These are phyloP conservation scores for Chlorella sp. DNA, from an alignment of 139 green algal genomes.

Conservation along the genomic window DNA sequence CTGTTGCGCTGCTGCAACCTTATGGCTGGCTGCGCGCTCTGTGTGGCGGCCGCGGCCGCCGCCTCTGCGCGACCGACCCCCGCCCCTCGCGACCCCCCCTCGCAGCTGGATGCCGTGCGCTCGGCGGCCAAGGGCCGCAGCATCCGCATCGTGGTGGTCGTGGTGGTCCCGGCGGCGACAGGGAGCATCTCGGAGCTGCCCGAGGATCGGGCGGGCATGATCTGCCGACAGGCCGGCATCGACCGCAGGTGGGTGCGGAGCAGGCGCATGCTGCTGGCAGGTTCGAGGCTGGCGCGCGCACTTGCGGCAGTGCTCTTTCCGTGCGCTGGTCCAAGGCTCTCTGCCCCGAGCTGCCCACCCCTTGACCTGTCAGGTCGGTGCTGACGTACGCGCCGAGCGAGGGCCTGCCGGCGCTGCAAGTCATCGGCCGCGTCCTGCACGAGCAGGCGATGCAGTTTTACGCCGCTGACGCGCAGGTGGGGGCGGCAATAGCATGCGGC, in stretches of 20 bases:
- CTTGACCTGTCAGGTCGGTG: conserved; percentile 35
- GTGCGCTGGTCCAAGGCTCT: neutral
- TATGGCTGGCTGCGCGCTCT: too few species aligned
- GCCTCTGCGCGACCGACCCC: too few species aligned
- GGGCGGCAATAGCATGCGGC: too few species aligned
- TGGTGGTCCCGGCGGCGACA: neutral
- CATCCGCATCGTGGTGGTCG: conserved; percentile 17
- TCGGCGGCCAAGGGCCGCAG: conserved; percentile 13
- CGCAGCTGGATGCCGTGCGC: conserved; percentile 48
- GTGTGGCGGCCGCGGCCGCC: conserved; percentile 15
- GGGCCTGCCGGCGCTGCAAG: conserved; percentile 14
- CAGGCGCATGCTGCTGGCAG: conserved; percentile 13
- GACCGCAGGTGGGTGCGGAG: conserved; percentile 36
- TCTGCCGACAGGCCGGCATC: conserved; percentile 43
- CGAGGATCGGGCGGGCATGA: conserved; percentile 35
- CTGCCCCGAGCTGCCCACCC: neutral
- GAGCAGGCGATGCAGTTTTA: conserved; percentile 56
- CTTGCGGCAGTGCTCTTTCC: neutral
- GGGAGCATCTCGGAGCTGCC: too few species aligned
- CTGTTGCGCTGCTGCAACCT: too few species aligned
- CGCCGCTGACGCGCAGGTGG: conserved; percentile 43
- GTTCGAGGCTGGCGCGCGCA: neutral
- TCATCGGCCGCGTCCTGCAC: conserved; percentile 41
- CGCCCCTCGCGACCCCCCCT: too few species aligned
- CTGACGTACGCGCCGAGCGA: conserved; percentile 12